phyloP scores from a whole-genome alignment of 192 early-diverging fungal species.

The Coemansia sp. region DNA sequence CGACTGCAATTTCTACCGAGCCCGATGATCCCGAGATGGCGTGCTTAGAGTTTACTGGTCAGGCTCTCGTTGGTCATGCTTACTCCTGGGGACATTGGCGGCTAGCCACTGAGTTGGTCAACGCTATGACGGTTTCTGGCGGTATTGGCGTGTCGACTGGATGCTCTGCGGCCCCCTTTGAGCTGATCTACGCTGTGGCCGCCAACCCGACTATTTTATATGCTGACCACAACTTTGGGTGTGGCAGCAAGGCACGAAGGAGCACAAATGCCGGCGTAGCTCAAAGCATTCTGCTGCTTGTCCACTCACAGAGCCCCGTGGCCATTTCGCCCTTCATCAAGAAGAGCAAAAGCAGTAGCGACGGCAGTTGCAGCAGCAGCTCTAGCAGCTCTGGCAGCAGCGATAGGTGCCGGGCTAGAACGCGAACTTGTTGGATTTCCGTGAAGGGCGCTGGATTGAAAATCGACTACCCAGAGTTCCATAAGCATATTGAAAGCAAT shows the following conservation, averaged over 20 bases:
- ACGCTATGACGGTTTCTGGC: not conserved
- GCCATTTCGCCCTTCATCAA: not conserved
- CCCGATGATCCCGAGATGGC: not conserved
- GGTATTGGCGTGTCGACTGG: not conserved
- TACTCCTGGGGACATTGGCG: slow-evolving; percentile 36
- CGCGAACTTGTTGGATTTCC: not conserved
- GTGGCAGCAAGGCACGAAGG: not conserved
- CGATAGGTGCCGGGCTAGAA: not conserved
- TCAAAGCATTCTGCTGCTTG: slow-evolving; percentile 23
- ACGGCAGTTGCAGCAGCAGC: not conserved
- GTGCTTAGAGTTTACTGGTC: slow-evolving; percentile 25
- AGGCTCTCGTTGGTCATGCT: slow-evolving; percentile 30
- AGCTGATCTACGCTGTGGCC: slow-evolving; percentile 16
- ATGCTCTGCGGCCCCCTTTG: not conserved
- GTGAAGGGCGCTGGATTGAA: slow-evolving; percentile 10
- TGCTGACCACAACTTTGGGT: slow-evolving; percentile 27
- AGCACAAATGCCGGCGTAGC: not conserved
- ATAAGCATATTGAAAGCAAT: not conserved
- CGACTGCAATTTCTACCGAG: not conserved
- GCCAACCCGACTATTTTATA: slow-evolving; percentile 9
- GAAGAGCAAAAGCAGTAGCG: not conserved
- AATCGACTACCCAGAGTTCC: not conserved
- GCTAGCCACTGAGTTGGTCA: slow-evolving; percentile 15
- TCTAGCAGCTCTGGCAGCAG: not conserved
- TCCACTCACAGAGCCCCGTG: slow-evolving; percentile 14